Base-by-base conservation (phyloP, 495 filamentous ascomycete species). In the Penicillium simplicissimum region DNA sequence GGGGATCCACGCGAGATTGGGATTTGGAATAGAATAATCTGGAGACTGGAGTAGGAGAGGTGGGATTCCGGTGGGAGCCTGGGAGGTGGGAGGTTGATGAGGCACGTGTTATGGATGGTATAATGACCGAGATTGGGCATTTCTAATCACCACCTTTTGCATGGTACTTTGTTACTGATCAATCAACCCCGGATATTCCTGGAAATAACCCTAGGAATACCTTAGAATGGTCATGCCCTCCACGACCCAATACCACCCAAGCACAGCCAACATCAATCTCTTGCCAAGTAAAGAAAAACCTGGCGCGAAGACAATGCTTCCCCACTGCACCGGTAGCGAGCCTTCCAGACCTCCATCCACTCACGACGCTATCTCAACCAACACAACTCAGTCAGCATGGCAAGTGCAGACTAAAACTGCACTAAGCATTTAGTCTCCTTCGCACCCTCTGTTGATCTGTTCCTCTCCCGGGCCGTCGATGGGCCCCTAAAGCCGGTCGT, bases 291-390 rank as follows among this genome's bases (percentile, higher is more conserved):
- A 53, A 53, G n/a, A 13, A 5, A 23, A 19, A 9, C 51, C 51
- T 37, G 28, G 28, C 23, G 51, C 15, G 10, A 31, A 19, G 21
- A 55, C 28, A 31, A 6, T 31, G 6, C 28, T 55, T 14, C 23
- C 38, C 56, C 61, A 19, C 19, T n/a, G 34, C 35, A 55, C 55
- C 52, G 57, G 61, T 63, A 63, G 57, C 61, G 61, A 63, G 42
- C 28, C 48, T 17, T 37, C 51, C 42, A 19, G 31, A 25, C 9
- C n/a, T 36, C 38, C 21, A 58, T 35, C 57, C 55, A 52, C 19
- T 55, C 53, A 55, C 19, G 15, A n/a, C 36, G 35, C 23, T 31
- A 38, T 38, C 53, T 42, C 10, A 55, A 55, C 53, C 53, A 55
- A 55, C 53, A 55, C 52, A 13, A 13, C 13, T 36, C 31, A 8